These are phyloP conservation scores for Physcomitrellopsis africana DNA, from an alignment of 225 moss, liverwort and hornwort species.

Conservation along the genomic window DNA sequence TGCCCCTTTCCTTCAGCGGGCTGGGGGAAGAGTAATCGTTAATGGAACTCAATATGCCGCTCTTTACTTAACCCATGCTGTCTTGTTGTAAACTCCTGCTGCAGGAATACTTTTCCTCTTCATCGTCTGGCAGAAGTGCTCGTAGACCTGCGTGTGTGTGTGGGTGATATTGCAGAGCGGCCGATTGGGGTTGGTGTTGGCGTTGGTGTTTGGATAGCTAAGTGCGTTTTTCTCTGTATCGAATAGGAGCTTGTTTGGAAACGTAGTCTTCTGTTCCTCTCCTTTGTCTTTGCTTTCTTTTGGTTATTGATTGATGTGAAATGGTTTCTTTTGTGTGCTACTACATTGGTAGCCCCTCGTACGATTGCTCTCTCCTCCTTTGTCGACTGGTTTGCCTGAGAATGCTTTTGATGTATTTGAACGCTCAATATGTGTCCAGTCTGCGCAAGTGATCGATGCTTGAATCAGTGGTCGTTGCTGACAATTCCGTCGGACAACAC, in stretches of 20 bases:
- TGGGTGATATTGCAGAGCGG: too few relatives aligned
- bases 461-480: neutral
- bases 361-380: neutral
- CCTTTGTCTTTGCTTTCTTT: too few relatives aligned
- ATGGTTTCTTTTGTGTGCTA: too few relatives aligned
- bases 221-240: too few relatives aligned
- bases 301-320: too few relatives aligned
- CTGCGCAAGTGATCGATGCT: conserved; percentile 24
- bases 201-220: too few relatives aligned
- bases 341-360: conserved; percentile 14
- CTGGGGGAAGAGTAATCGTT: conserved; percentile 26
- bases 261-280: too few relatives aligned
- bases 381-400: neutral
- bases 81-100: conserved; percentile 38
- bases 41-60: conserved; percentile 22
- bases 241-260: too few relatives aligned
- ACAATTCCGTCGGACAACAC: conserved; percentile 14
- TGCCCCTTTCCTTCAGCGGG: neutral
- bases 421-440: conserved; percentile 21
- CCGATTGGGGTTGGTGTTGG: too few relatives aligned
- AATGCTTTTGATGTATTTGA: neutral
- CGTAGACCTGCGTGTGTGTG: too few relatives aligned
- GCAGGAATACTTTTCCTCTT: neutral
- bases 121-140: too few relatives aligned
- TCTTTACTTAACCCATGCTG: conserved; percentile 24